Conservation (phyloP, 345 rosid genomes). For the Cardamine occulta region DNA sequence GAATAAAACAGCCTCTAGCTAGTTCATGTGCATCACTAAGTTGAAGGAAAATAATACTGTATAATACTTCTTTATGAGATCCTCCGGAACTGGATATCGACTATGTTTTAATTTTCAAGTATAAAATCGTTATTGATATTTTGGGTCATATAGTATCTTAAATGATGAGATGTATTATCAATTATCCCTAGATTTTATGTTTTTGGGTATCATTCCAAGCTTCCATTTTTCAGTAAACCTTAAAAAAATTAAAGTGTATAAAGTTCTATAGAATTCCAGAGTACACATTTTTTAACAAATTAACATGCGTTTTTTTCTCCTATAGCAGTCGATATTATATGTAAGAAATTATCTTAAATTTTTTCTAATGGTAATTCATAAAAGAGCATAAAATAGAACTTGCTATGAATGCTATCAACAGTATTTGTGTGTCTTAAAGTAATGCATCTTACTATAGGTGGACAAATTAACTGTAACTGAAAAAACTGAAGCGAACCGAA, state of each 20-base stretch:
- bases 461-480: too few species aligned
- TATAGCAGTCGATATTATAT: not conserved
- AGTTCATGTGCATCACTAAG: slow-evolving; percentile 33
- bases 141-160: slow-evolving; percentile 11
- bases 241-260: not conserved
- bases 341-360: not conserved
- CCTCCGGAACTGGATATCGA: not conserved
- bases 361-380: not conserved
- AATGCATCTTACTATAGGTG: not conserved
- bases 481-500: too few species aligned
- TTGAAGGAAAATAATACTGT: not conserved
- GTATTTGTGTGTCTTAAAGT: not conserved
- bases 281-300: not conserved
- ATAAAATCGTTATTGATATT: not conserved
- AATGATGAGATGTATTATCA: slow-evolving; percentile 2
- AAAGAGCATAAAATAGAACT: not conserved
- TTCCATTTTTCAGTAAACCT: not conserved
- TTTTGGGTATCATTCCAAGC: not conserved
- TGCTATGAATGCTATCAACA: not conserved
- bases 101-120: not conserved
- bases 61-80: not conserved
- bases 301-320: not conserved
- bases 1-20: not conserved
- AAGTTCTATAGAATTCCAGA: not conserved
- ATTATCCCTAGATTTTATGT: not conserved